Base-by-base conservation (phyloP, 2,329 filamentous ascomycete genomes). In the Orbilia quercus region DNA sequence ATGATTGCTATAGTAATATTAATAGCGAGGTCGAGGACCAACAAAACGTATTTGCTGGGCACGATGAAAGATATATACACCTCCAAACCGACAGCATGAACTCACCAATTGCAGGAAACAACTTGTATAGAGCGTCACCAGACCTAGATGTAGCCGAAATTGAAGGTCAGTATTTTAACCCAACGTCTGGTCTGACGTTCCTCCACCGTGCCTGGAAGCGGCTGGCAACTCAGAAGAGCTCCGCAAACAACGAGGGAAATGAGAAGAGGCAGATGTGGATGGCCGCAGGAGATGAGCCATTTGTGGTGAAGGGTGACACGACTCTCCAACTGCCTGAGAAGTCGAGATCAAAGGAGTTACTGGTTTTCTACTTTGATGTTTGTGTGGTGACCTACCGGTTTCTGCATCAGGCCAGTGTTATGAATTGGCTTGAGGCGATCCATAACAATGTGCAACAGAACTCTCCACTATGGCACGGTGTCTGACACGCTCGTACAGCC, bases 121-220 rank as follows among this genome's bases (percentile, higher is more conserved):
- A 76, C 1, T 71, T 80, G 0, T 79, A 74, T 1, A 76, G 76
- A 20, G 78, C 60, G 18, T 86, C 83, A 0, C 84, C 82, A 0
- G 84, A 82, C 53, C 81, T 81, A 2, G 81, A 80, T 3, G 81
- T 82, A 18, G 82, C 84, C 0, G 84, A 85, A 70, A 82, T 85
- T 9, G 82, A 85, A 74, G 85, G 84, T 1, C 84, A 87, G 57
- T 85, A 85, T 73, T 81, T 85, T n/a, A 85, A 85, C 7, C 83
- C 83, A 12, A 84, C 85, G 2, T 82, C 85, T 77, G 77, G 83
- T 45, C 78, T 84, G 77, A 81, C 85, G 76, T 83, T 89, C 81
- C 80, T 91, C 82, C 75, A 90, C 79, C 87, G 89, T 83, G 82
- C 89, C 84, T 82, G 90, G 88, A 79, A 89, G 83, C 81, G 89